A percentile compares a stretch with the other conserved stretches of the same genome.
These are phyloP conservation scores for Amoeboaphelidium occidentale DNA, from an alignment of 371 early-diverging fungal genomes.

Conservation along the genomic window DNA sequence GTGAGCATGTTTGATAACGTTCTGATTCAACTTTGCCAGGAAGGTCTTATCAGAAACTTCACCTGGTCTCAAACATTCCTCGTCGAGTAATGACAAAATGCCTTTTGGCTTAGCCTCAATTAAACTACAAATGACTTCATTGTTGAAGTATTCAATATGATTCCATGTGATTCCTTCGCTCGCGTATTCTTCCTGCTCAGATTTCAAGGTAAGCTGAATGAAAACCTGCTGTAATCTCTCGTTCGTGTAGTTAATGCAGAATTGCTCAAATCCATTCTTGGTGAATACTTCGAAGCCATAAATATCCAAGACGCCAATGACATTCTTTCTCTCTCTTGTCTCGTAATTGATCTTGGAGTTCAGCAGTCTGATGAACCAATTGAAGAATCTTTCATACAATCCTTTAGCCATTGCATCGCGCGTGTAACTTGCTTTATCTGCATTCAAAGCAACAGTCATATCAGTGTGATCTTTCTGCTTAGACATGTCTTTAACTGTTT, in stretches of 20 bases:
- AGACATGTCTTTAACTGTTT: constrained; percentile 6
- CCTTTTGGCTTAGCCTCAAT: constrained; percentile 14
- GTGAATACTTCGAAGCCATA: constrained; percentile 34
- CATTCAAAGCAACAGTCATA: constrained; percentile 7
- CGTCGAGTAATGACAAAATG: constrained; percentile 26
- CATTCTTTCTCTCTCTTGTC: background rate
- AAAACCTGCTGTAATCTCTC: constrained; percentile 35
- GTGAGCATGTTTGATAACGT: constrained; percentile 2
- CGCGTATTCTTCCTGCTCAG: constrained; percentile 20
- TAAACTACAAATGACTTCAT: constrained; percentile 10
- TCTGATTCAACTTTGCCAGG: constrained; percentile 11
- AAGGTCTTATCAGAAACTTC: constrained; percentile 11
- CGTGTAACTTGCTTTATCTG: constrained; percentile 5
- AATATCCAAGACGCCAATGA: constrained; percentile 30
- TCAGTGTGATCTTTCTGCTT: constrained; percentile 3
- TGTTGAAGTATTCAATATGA: constrained; percentile 24
- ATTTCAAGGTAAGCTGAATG: constrained; percentile 19
- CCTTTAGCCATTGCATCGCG: constrained; percentile 11
- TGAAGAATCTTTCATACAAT: constrained; percentile 15
- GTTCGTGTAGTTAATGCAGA: constrained; percentile 33
- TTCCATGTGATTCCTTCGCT: constrained; percentile 27
- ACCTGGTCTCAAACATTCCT: constrained; percentile 25
- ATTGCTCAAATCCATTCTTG: constrained; percentile 21
- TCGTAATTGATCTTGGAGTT: background rate
- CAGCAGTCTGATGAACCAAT: constrained; percentile 7